Conservation (phyloP, 345 rosid species). For the Sonneratia alba region DNA sequence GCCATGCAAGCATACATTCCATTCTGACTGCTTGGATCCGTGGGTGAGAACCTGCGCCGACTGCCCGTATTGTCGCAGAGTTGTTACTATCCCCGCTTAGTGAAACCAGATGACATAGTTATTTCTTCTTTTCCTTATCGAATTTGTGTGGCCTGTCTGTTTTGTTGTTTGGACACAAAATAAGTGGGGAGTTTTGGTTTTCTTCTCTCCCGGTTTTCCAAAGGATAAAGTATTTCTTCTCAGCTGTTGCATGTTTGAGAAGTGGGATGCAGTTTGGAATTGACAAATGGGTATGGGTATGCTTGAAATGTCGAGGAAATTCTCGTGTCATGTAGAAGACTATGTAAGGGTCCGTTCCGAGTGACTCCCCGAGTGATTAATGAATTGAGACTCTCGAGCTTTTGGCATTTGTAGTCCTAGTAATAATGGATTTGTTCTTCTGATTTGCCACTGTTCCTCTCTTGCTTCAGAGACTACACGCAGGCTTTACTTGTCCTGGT, state of each 20-base stretch:
- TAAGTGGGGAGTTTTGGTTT: neutral
- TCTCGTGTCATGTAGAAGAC: neutral
- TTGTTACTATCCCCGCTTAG: constrained; percentile 17
- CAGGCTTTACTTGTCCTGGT: no score
- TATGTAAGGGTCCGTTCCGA: no score
- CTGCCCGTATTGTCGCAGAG: constrained; percentile 86
- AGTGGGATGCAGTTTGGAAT: neutral
- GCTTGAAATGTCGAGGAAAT: neutral
- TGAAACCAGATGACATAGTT: neutral
- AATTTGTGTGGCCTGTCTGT: neutral
- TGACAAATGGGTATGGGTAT: neutral
- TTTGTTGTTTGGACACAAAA: no score
- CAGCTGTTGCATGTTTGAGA: neutral
- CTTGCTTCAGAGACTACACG: neutral
- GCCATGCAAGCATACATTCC: constrained; percentile 69
- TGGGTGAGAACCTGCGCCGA: constrained; percentile 87
- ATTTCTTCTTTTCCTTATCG: neutral
- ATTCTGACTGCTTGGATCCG: constrained; percentile 66
- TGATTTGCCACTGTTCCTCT: neutral
- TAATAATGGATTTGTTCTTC: neutral
- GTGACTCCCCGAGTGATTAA: neutral
- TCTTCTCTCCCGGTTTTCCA: neutral
- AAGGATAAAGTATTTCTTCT: neutral
- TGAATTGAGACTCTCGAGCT: neutral
- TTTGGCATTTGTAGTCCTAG: neutral